Percentiles rank a stretch among this genome's conserved stretches.
Conservation (phyloP, 108 stramenopile species). For the Parietichytrium sp. region DNA sequence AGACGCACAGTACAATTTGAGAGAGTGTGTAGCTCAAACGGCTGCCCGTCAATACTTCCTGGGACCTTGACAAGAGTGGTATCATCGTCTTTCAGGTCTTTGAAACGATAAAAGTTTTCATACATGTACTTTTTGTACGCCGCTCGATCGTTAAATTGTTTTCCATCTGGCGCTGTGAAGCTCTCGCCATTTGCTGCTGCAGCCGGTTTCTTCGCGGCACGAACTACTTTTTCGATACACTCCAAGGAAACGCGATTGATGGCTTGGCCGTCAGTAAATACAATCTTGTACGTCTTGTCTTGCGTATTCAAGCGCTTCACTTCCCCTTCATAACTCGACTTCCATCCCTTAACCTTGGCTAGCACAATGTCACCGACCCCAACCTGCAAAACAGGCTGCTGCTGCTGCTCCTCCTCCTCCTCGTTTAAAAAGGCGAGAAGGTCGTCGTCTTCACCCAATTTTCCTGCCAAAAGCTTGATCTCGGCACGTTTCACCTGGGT, state of each 20-base stretch:
- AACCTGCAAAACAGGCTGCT: background rate
- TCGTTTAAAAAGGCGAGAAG: conserved; percentile 28
- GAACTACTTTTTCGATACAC: background rate
- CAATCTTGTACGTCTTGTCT: background rate
- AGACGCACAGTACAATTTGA: conserved; percentile 59
- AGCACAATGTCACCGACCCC: background rate
- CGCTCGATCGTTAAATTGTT: conserved; percentile 56
- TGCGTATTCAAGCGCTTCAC: background rate
- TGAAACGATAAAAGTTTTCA: conserved; percentile 71
- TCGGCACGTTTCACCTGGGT: too few species aligned
- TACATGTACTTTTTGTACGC: conserved; percentile 70
- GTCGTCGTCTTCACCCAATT: conserved; percentile 11
- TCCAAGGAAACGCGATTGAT: background rate
- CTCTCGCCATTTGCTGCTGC: background rate
- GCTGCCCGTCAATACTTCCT: conserved; percentile 68
- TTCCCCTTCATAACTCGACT: background rate
- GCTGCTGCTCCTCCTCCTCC: background rate
- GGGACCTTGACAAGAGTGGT: conserved; percentile 59
- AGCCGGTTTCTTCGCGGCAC: background rate
- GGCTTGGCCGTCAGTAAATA: background rate
- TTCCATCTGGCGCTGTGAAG: conserved; percentile 73
- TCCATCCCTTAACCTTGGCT: background rate
- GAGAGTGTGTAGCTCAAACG: conserved; percentile 68
- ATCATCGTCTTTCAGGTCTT: conserved; percentile 45
- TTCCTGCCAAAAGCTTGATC: too few species aligned